These are phyloP conservation scores for Leptomonas pyrrhocoris DNA, from an alignment of 208 protist genomes.

Conservation along the genomic window DNA sequence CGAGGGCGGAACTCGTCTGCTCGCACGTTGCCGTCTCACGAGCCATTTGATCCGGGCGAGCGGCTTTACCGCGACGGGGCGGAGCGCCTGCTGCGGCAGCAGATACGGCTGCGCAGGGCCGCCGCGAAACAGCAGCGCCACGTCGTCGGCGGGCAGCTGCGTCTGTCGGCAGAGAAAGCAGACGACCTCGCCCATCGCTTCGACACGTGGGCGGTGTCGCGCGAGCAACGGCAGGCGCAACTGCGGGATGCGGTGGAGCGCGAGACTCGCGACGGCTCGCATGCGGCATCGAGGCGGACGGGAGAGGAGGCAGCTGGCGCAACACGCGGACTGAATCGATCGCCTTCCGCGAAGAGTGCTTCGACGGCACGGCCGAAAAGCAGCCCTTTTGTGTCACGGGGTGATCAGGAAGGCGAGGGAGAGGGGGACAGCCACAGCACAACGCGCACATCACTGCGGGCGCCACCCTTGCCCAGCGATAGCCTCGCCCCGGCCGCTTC, in stretches of 20 bases:
- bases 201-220: slow-evolving; percentile 50
- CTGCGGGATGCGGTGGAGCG: slow-evolving; percentile 37
- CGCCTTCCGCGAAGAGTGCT: not conserved
- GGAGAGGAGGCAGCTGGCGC: not conserved
- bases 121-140: slow-evolving; percentile 27
- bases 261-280: not conserved
- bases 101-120: slow-evolving; percentile 62
- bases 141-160: slow-evolving; percentile 50
- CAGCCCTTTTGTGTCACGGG: not conserved
- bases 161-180: slow-evolving; percentile 37
- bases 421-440: not conserved
- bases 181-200: slow-evolving; percentile 55
- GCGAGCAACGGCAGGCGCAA: slow-evolving; percentile 33
- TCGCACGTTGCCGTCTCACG: slow-evolving; percentile 13
- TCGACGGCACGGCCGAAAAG: slow-evolving; percentile 6
- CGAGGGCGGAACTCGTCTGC: slow-evolving; percentile 3
- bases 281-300: not conserved
- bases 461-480: not conserved
- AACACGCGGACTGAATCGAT: slow-evolving; percentile 1
- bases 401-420: not conserved
- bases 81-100: slow-evolving; percentile 71
- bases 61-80: slow-evolving; percentile 82
- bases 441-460: not conserved
- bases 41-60: slow-evolving; percentile 62
- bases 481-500: slow-evolving; percentile 1